Evolutionary conservation across 2,329 filamentous ascomycete species (phyloP), one percentile per base, ranked within the genome.

Genomic region (Magnaporthiopsis poae): DNA sequence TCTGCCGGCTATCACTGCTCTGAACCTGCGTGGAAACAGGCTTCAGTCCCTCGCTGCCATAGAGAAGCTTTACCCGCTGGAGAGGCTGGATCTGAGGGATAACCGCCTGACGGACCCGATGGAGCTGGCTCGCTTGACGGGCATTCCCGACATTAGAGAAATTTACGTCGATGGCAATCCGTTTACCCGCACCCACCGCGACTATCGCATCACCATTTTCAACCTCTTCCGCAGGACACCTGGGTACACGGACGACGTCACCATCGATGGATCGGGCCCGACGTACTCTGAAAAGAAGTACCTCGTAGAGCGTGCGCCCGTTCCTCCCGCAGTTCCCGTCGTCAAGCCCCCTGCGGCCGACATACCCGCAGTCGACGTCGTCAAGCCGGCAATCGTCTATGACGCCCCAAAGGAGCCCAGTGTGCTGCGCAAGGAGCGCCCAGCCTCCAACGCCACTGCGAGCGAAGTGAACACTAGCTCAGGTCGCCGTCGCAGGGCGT

Each of bases 81-180:
- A 99, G 78, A 86, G 94, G 68, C 81, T 99, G 39, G 94, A 99
- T 76, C 80, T 99, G 36, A 85, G 95, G 70, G 95, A 98, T 73
- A 99, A 99, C 77, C 87, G 86, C 67, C 79, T 99, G 65, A 89
- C 88, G n/a, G 95, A 99, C 74, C 94, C 94, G 0, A 91, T 88
- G 66, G 95, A 99, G 76, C 80, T 97, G 69, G 94, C 93, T 63
- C 86, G 95, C 67, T 81, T 99, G 67, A 97, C 94, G 0, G 89
- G 90, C 65, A 92, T 97, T 65, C 93, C 95, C 33, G 91, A 97
- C 65, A 90, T 99, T 70, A 88, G 88, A 68, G 94, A 98, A 75
- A 88, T 99, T 39, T 99, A 93, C 84, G 90, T 99, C 21, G 86
- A 90, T 68, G 91, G 92, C 29, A 99, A 99, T 72, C 91, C 93